phyloP scores from a whole-genome alignment of 2,329 filamentous ascomycete genomes.

The Cladophialophora chaetospira region DNA sequence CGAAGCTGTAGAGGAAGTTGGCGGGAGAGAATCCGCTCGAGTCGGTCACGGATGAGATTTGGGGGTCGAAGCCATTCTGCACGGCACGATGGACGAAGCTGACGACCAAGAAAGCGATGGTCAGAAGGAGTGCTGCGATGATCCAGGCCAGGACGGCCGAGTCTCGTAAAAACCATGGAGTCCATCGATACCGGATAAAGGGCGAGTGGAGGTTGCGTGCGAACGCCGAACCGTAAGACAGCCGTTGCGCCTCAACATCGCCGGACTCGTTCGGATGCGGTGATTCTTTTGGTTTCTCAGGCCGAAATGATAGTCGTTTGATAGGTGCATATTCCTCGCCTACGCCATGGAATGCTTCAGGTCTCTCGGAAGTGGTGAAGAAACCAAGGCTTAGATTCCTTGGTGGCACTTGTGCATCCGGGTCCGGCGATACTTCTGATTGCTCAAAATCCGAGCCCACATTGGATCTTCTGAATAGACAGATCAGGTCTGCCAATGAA shows the following conservation, averaged over 20 bases:
- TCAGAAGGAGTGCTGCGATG: slow-evolving; percentile 60
- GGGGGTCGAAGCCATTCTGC: slow-evolving; percentile 69
- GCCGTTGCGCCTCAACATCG: slow-evolving; percentile 42
- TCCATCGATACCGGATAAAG: slow-evolving; percentile 63
- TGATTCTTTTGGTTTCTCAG: slow-evolving; percentile 6
- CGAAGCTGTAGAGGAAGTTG: slow-evolving; percentile 79
- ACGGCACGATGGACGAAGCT: slow-evolving; percentile 74
- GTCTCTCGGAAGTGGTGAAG: slow-evolving; percentile 71
- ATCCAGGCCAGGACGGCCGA: slow-evolving; percentile 67
- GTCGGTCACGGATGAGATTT: slow-evolving; percentile 63
- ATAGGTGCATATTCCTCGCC: slow-evolving; percentile 63
- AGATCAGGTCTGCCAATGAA: slow-evolving; percentile 77
- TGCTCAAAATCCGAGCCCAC: slow-evolving; percentile 70
- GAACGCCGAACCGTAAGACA: slow-evolving; percentile 47
- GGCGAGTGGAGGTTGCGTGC: slow-evolving; percentile 56
- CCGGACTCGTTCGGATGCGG: slow-evolving; percentile 35
- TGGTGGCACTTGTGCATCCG: slow-evolving; percentile 53
- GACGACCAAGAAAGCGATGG: slow-evolving; percentile 72
- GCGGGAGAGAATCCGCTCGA: slow-evolving; percentile 74
- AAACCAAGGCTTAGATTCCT: slow-evolving; percentile 77
- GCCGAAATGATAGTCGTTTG: slow-evolving; percentile 51
- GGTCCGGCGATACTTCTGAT: slow-evolving; percentile 60
- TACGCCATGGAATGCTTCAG: slow-evolving; percentile 75
- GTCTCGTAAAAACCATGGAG: slow-evolving; percentile 75
- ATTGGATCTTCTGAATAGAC: slow-evolving; percentile 78